Evolutionary conservation across 768 basidiomycete genomes (phyloP).

Genomic region (Boletus tylopilopsis): DNA sequence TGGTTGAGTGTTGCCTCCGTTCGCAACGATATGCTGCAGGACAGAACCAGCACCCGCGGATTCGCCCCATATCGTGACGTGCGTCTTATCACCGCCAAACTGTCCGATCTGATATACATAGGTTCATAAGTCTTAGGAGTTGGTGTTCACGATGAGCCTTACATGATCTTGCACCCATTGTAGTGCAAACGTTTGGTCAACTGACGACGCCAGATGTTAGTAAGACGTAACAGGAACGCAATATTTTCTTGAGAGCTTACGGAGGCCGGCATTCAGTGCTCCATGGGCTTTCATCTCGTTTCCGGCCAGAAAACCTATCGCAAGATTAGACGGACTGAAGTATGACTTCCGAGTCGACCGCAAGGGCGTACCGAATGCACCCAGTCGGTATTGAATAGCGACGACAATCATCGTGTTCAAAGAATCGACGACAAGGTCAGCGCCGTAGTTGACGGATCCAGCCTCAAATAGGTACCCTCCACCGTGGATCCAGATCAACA

Average conservation of each 20-base stretch:
- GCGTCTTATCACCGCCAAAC: slow-evolving; percentile 31
- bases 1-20: slow-evolving; percentile 31
- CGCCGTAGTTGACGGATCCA: slow-evolving; percentile 17
- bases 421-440: slow-evolving; percentile 24
- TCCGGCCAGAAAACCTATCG: slow-evolving; percentile 32
- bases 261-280: slow-evolving; percentile 33
- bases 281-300: slow-evolving; percentile 28
- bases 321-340: neutral
- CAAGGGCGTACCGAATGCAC: slow-evolving; percentile 28
- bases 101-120: slow-evolving; percentile 26
- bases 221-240: neutral
- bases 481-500: slow-evolving; percentile 37
- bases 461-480: slow-evolving; percentile 24
- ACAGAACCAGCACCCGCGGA: slow-evolving; percentile 35
- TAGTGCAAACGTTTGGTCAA: slow-evolving; percentile 34
- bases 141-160: neutral
- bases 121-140: neutral
- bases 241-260: slow-evolving; percentile 22
- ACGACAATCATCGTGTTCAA: slow-evolving; percentile 25
- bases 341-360: neutral
- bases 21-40: slow-evolving; percentile 33
- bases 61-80: slow-evolving; percentile 37
- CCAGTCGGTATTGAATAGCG: slow-evolving; percentile 34
- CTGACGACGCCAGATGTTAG: slow-evolving; percentile 11
- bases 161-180: slow-evolving; percentile 35